Percentiles rank a stretch among this genome's conserved stretches.
Conservation (phyloP, 2,329 filamentous ascomycete species). For the Fusarium continuum region DNA sequence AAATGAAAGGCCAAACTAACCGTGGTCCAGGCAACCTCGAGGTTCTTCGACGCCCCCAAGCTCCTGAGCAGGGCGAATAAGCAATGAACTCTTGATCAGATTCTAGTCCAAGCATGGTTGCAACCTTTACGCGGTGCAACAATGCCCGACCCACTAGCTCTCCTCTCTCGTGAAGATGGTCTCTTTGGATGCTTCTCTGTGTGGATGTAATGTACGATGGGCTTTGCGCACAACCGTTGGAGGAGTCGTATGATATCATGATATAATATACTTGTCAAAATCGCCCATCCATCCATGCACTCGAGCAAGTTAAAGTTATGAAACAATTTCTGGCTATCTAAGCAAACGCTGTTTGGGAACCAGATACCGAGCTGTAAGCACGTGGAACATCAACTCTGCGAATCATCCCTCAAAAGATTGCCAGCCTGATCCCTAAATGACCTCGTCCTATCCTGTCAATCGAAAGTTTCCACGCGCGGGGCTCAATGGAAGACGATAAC, state of each 20-base stretch:
- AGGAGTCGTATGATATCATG: conserved; percentile 41
- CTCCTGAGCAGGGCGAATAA: conserved; percentile 39
- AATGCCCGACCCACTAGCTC: conserved; percentile 7
- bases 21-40: conserved; percentile 54
- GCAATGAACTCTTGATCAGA: not conserved
- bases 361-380: not conserved
- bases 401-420: not conserved
- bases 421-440: not conserved
- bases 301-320: not conserved
- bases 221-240: conserved; percentile 25
- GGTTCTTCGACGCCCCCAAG: conserved; percentile 55
- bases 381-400: not conserved
- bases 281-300: not conserved
- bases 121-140: not conserved
- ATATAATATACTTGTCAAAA: conserved; percentile 37
- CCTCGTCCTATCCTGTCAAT: not conserved
- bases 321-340: not conserved
- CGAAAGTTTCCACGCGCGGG: not conserved
- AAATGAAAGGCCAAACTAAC: conserved; percentile 20
- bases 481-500: not conserved
- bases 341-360: not conserved
- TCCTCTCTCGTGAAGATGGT: conserved; percentile 35
- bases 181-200: conserved; percentile 32
- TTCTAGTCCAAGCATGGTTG: not conserved
- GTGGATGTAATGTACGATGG: conserved; percentile 35